Conservation (phyloP, 495 filamentous ascomycete species). For the Xylaria sp. region DNA sequence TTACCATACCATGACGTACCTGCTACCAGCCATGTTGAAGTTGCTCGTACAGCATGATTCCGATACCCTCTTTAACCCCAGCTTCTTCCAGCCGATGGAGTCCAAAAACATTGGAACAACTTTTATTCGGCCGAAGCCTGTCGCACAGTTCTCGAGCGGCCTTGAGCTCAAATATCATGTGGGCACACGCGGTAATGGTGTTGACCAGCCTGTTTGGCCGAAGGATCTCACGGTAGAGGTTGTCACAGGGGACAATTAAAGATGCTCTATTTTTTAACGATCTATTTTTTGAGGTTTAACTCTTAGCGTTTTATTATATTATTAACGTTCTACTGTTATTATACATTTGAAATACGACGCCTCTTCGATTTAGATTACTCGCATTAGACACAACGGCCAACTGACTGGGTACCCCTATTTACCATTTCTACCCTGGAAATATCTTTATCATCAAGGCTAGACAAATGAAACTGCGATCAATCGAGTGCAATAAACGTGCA, state of each 20-base stretch:
- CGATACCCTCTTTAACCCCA: not conserved
- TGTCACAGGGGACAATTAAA: conserved; percentile 20
- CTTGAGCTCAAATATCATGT: conserved; percentile 28
- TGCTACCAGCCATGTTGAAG: conserved; percentile 16
- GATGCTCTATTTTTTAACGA: too few species aligned
- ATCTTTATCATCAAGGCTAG: too few species aligned
- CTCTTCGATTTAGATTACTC: too few species aligned
- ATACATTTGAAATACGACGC: too few species aligned
- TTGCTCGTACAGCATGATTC: conserved; percentile 11
- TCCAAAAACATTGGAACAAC: conserved; percentile 10
- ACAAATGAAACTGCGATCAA: too few species aligned
- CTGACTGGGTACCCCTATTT: too few species aligned
- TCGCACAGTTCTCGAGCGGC: conserved; percentile 19
- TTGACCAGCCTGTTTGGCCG: conserved; percentile 30
- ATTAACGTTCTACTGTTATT: too few species aligned
- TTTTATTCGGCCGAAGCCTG: conserved; percentile 22
- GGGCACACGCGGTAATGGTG: conserved; percentile 30
- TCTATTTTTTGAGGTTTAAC: too few species aligned
- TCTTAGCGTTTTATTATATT: too few species aligned
- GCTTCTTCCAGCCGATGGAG: not conserved
- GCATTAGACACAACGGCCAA: too few species aligned
- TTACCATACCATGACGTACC: conserved; percentile 22
- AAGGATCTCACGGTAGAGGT: conserved; percentile 30
- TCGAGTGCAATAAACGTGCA: too few species aligned
- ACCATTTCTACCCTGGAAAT: too few species aligned